Evolutionary conservation across 441 rosid species (phyloP).

Genomic region (Adansonia rubrostipa): DNA sequence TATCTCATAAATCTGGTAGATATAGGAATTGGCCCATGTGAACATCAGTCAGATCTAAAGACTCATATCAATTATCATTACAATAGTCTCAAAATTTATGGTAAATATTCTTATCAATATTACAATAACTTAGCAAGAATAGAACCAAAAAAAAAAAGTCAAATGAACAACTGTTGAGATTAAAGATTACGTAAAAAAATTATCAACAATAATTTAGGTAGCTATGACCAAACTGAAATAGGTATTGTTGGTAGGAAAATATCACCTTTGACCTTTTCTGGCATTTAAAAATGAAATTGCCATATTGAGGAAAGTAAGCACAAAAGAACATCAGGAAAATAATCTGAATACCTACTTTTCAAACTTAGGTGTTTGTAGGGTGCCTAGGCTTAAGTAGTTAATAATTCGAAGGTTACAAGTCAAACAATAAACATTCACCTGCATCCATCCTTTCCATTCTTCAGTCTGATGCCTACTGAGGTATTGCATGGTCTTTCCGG

Average conservation of each 20-base stretch:
- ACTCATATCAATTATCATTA: constrained; percentile 11
- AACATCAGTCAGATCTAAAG: not conserved
- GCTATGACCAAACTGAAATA: constrained; percentile 10
- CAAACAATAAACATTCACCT: constrained; percentile 58
- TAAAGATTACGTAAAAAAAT: not conserved
- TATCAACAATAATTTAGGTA: not conserved
- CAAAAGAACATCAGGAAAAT: constrained; percentile 3
- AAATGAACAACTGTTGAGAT: not conserved
- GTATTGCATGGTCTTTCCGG: constrained; percentile 79
- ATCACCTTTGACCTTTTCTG: not conserved
- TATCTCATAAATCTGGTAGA: constrained; percentile 15
- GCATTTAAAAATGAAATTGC: not conserved
- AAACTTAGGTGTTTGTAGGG: not conserved
- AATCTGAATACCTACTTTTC: not conserved
- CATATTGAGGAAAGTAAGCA: not conserved
- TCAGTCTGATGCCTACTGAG: constrained; percentile 98
- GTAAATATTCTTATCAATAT: not conserved
- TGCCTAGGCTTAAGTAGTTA: constrained; percentile 13
- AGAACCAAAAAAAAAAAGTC: not conserved
- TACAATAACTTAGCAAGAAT: not conserved
- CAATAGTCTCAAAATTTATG: not conserved
- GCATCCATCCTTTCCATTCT: constrained; percentile 99
- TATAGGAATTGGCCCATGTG: not conserved
- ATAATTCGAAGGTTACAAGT: constrained; percentile 7
- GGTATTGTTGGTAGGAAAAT: not conserved